Percentiles rank a stretch among this genome's conserved stretches.
phyloP scores from a whole-genome alignment of 208 protist genomes.

The Leishmania amazonensis region DNA sequence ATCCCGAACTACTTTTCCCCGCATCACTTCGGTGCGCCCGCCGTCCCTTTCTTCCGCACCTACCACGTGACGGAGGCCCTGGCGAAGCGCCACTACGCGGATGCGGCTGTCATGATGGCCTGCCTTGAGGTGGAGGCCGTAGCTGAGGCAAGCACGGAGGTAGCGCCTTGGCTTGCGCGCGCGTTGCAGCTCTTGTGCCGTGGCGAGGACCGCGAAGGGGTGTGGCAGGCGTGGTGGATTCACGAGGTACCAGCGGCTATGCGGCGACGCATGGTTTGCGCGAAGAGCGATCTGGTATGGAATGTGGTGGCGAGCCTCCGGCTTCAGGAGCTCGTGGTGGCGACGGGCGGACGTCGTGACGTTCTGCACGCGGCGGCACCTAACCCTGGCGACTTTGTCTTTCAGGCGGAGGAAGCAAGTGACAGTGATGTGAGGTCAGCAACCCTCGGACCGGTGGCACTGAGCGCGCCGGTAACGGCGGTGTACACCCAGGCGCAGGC shows the following conservation, averaged over 20 bases:
- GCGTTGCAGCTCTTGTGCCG: conserved; percentile 37
- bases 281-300: conserved; percentile 58
- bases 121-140: conserved; percentile 27
- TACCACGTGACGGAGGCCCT: conserved; percentile 72
- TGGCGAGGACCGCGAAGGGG: conserved; percentile 60
- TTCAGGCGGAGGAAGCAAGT: background rate
- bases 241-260: conserved; percentile 38
- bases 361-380: conserved; percentile 29
- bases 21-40: conserved; percentile 55
- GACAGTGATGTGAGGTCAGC: background rate
- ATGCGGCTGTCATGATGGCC: conserved; percentile 65
- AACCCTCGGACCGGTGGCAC: background rate
- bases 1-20: conserved; percentile 82
- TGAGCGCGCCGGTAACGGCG: conserved; percentile 1
- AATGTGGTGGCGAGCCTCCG: conserved; percentile 80
- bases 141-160: background rate
- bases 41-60: conserved; percentile 53
- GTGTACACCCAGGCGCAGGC: conserved; percentile 22
- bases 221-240: conserved; percentile 51
- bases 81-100: conserved; percentile 38
- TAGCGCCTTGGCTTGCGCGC: conserved; percentile 14
- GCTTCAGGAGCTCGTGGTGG: conserved; percentile 33
- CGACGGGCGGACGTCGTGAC: conserved; percentile 24
- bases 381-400: conserved; percentile 67
- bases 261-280: conserved; percentile 31